Conservation (phyloP, 768 basidiomycete genomes). For the Lentinula aciculospora region DNA sequence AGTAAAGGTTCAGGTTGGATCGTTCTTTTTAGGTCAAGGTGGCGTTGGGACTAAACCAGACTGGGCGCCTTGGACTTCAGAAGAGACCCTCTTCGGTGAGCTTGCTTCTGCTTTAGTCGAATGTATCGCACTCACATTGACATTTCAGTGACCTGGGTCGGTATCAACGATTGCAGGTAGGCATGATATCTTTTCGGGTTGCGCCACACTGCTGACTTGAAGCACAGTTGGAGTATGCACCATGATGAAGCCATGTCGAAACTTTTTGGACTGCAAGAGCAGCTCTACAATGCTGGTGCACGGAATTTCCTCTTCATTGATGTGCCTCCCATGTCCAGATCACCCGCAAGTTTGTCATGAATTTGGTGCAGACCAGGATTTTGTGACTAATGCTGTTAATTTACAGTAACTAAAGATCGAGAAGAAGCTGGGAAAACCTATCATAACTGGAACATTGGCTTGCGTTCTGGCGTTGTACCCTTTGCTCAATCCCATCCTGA, state of each 20-base stretch:
- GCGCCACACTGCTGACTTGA: not conserved
- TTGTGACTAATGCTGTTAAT: not conserved
- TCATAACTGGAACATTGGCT: conserved; percentile 39
- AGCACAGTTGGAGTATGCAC: conserved; percentile 14
- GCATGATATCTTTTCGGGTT: conserved; percentile 10
- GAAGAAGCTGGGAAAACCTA: conserved; percentile 9
- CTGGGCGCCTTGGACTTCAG: conserved; percentile 35
- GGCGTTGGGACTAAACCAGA: conserved; percentile 25
- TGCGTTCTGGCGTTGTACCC: conserved; percentile 22
- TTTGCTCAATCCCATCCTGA: conserved; percentile 39
- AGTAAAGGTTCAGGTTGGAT: conserved; percentile 33
- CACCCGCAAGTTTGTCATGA: conserved; percentile 16
- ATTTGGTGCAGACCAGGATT: not conserved
- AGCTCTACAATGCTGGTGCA: conserved; percentile 43
- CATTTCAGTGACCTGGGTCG: conserved; percentile 53
- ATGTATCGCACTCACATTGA: not conserved
- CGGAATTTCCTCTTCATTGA: conserved; percentile 44
- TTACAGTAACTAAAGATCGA: not conserved
- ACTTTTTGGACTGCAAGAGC: conserved; percentile 41
- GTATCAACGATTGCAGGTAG: conserved; percentile 63
- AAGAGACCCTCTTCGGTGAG: conserved; percentile 44
- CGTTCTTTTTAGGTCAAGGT: conserved; percentile 29
- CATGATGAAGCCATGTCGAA: conserved; percentile 19
- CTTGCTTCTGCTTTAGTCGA: not conserved
- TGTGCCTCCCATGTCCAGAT: conserved; percentile 36